Base-by-base conservation (phyloP, 75 land plant genomes). In the Selaginella tamariscina region DNA sequence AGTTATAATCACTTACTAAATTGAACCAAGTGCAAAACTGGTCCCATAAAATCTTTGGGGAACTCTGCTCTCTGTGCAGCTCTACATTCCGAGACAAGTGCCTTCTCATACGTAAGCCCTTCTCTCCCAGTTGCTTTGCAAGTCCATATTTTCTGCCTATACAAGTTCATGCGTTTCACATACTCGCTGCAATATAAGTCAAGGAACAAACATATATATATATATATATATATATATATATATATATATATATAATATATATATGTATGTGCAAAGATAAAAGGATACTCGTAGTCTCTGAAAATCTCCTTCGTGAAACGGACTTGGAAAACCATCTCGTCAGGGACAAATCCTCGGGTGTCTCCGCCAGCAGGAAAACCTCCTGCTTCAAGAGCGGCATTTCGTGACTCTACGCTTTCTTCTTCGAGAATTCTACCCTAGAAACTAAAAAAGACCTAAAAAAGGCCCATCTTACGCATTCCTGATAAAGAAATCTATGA, bases 221-320 rank as follows among this genome's bases (percentile, higher is more conserved):
- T 39, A 15, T n/a, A n/a, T n/a, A n/a, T n/a, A n/a, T n/a, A n/a
- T n/a, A n/a, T n/a, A n/a, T n/a, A n/a, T n/a, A n/a, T n/a, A n/a
- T n/a, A n/a, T n/a, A n/a, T n/a, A n/a, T n/a, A n/a, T n/a, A n/a
- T n/a, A n/a, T n/a, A n/a, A n/a, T n/a, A n/a, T n/a, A n/a, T n/a
- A n/a, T n/a, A n/a, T n/a, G n/a, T n/a, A n/a, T n/a, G n/a, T n/a
- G n/a, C n/a, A 39, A 39, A 39, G 49, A 39, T 5, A 2, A 31
- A 62, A 82, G 89, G 93, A 88, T 88, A 88, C 93, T 74, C 39
- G 64, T 88, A 91, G 68, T 88, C 86, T 54, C 80, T 64, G 27
- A 91, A 88, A 44, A 91, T 82, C 68, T 91, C 96, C 68, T 84
- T 91, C 0, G 96, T 90, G 65, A 90, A 90, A 2, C 96, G 92